Evolutionary conservation across 1,284 basidiomycete genomes (phyloP).

Genomic region (Tetrapyrgos nigripes): DNA sequence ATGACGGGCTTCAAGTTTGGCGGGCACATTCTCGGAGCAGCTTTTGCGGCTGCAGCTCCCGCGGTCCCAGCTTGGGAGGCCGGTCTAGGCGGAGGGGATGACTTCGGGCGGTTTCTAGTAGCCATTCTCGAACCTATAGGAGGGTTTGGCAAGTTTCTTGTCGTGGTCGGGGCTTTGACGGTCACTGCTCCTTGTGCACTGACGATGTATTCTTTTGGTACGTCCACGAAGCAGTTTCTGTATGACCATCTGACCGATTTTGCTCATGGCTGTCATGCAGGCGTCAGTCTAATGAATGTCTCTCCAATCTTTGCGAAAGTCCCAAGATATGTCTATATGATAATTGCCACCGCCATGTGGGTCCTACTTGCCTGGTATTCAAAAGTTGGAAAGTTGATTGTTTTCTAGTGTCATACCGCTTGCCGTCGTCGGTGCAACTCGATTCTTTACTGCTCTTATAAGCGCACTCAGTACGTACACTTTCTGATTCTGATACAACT

Average conservation of each 20-base stretch:
- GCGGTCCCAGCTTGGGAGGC: slow-evolving; percentile 65
- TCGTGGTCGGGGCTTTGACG: slow-evolving; percentile 52
- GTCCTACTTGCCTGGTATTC: too few species aligned
- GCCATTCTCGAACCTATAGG: slow-evolving; percentile 55
- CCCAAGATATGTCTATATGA: slow-evolving; percentile 72
- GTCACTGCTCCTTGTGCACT: slow-evolving; percentile 66
- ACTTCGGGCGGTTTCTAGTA: slow-evolving; percentile 62
- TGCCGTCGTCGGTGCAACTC: slow-evolving; percentile 59
- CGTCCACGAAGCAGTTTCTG: not conserved
- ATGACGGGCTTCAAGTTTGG: slow-evolving; percentile 44
- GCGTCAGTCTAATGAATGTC: slow-evolving; percentile 76
- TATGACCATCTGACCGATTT: not conserved
- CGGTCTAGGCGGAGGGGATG: slow-evolving; percentile 58
- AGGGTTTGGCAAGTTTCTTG: slow-evolving; percentile 59
- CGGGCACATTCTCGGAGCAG: slow-evolving; percentile 69
- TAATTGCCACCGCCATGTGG: slow-evolving; percentile 73
- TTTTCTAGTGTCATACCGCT: slow-evolving; percentile 58
- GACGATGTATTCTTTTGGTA: slow-evolving; percentile 77
- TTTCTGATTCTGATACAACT: slow-evolving; percentile 6
- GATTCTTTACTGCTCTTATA: slow-evolving; percentile 61
- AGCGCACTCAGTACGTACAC: slow-evolving; percentile 54
- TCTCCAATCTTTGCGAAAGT: slow-evolving; percentile 58
- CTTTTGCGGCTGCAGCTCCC: slow-evolving; percentile 61
- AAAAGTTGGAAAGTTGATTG: slow-evolving; percentile 11
- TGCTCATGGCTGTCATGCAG: slow-evolving; percentile 20